Evolutionary conservation across 2,329 filamentous ascomycete genomes (phyloP), one percentile per base, ranked within the genome.

Genomic region (Phialophora tarda): DNA sequence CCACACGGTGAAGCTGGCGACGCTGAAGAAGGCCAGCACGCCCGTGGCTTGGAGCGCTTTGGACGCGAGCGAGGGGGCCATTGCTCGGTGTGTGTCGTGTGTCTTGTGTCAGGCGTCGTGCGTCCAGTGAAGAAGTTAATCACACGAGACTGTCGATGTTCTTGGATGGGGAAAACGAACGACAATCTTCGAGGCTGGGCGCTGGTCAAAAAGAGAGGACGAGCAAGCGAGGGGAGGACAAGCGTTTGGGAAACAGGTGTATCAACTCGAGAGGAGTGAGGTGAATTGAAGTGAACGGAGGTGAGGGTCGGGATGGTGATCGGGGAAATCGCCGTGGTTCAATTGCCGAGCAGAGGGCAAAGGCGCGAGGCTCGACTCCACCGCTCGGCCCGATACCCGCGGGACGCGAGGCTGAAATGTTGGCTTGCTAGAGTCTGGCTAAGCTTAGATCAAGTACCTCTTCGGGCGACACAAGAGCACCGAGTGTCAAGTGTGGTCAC

Each of bases 1-100:
- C 38, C 79, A 82, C 51, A 84, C 76, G 59, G 85, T 82, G 67
- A 85, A 84, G 24, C 80, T 79, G 17, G 83, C 84, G 34, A 82
- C 77, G 14, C 84, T 82, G 69, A 84, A 82, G 23, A 81, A 78
- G 38, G 82, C 76, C 62, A 81, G 81, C 4, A 79, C 79, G 65
- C 81, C 78, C 57, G 83, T 70, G 2, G 82, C 77, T 70, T 83
- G 78, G 28, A 81, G 64, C 55, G 78, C 38, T 48, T 68, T 69
- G 47, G 69, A 71, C 10, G 65, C n/a, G 2, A 55, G 56, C 4
- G 66, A 68, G 10, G 66, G 63, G 56, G 17, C 14, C 38, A 44
- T 44, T 44, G 32, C 32, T 34, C 32, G 32, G 32, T 11, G 32
- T 30, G 28, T 7, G 28, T 30, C 28, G 28, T 28, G 28, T 7